phyloP scores from a whole-genome alignment of 352 stramenopile species.

The Phytophthora kernoviae region DNA sequence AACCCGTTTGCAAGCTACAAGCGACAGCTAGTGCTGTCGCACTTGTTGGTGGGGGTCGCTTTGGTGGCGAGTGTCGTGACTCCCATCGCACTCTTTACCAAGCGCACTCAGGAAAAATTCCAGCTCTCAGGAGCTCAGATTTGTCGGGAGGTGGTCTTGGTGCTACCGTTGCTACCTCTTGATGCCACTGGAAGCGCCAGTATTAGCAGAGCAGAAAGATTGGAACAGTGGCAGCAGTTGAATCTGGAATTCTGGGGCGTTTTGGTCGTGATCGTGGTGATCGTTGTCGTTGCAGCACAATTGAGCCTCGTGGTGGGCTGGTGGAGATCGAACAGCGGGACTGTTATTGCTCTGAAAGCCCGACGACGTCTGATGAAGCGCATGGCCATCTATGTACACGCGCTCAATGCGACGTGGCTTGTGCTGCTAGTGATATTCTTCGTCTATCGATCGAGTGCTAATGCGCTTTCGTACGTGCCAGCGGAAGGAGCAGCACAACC shows the following conservation, averaged over 20 bases:
- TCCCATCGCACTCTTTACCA: conserved; percentile 49
- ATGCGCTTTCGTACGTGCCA: conserved; percentile 43
- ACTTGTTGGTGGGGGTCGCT: conserved; percentile 57
- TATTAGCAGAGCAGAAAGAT: conserved; percentile 18
- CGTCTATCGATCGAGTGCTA: conserved; percentile 53
- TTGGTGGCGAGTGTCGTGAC: conserved; percentile 46
- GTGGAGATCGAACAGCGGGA: conserved; percentile 81
- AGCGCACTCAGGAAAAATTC: conserved; percentile 35
- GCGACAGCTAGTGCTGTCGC: conserved; percentile 57
- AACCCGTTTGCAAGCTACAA: conserved; percentile 83
- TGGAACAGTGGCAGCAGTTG: conserved; percentile 59
- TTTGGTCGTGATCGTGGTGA: conserved; percentile 59
- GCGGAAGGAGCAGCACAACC: conserved; percentile 13
- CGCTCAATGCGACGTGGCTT: conserved; percentile 70
- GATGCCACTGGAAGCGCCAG: conserved; percentile 28
- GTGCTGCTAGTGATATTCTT: conserved; percentile 66
- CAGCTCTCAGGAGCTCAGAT: conserved; percentile 53
- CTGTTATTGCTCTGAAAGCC: conserved; percentile 71
- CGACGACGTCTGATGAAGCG: conserved; percentile 75
- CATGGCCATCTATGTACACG: conserved; percentile 76
- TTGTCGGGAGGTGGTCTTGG: conserved; percentile 52
- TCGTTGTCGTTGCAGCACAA: conserved; percentile 64
- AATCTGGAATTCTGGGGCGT: conserved; percentile 67
- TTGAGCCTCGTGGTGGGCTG: conserved; percentile 67
- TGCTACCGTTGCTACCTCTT: conserved; percentile 50